Evolutionary conservation across 352 stramenopile species (phyloP).

Genomic region (Poterioochromonas sp.): DNA sequence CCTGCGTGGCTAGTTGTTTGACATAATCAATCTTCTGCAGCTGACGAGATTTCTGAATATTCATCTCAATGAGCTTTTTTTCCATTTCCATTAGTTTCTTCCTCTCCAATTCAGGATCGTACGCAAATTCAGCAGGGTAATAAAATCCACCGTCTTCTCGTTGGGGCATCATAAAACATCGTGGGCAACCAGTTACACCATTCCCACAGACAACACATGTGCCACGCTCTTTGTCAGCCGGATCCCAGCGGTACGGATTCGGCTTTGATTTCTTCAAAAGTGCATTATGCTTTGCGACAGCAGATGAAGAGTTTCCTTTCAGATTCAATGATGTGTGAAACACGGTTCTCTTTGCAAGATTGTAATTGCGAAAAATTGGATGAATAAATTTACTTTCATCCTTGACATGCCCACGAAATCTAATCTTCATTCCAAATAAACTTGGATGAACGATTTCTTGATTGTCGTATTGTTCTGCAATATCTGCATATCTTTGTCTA

Average conservation of each 20-base stretch:
- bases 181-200: constrained; percentile 20
- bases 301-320: background rate
- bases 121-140: background rate
- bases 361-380: constrained; percentile 19
- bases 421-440: constrained; percentile 24
- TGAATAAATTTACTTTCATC: constrained; percentile 30
- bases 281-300: background rate
- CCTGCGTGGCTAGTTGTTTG: no score
- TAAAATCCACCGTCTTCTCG: background rate
- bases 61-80: background rate
- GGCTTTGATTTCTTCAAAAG: background rate
- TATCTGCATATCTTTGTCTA: constrained; percentile 13
- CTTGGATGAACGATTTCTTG: constrained; percentile 18
- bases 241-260: constrained; percentile 25
- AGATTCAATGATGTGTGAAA: background rate
- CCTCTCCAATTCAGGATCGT: background rate
- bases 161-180: constrained; percentile 30
- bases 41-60: background rate
- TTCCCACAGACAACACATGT: constrained; percentile 17
- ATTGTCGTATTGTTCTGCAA: constrained; percentile 28
- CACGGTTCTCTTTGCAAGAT: background rate
- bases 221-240: background rate
- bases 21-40: background rate
- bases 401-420: constrained; percentile 4
- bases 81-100: background rate